Evolutionary conservation across 441 rosid species (phyloP).

Genomic region (Jatropha multifida): DNA sequence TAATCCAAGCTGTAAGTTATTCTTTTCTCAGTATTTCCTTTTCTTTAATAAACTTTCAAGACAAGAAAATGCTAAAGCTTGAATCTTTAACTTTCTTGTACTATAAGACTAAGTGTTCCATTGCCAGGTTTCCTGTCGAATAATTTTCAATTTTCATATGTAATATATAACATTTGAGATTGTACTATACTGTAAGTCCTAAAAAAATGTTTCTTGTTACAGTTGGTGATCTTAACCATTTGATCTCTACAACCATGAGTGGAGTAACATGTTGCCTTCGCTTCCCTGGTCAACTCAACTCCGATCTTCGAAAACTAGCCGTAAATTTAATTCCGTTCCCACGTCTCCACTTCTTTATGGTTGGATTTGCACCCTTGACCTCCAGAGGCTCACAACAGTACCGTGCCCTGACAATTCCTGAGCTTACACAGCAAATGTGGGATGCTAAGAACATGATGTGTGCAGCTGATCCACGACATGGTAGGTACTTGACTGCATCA

Average conservation of each 20-base stretch:
- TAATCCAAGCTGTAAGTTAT: slow-evolving; percentile 49
- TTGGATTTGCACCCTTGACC: slow-evolving; percentile 52
- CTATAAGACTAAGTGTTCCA: too few species aligned
- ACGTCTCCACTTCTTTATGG: slow-evolving; percentile 57
- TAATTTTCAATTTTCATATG: neutral
- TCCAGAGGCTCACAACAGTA: slow-evolving; percentile 49
- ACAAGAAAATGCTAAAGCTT: neutral
- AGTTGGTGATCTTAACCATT: slow-evolving; percentile 56
- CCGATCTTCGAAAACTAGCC: slow-evolving; percentile 50
- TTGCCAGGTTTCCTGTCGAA: neutral
- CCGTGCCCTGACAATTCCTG: slow-evolving; percentile 51
- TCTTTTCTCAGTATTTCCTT: neutral
- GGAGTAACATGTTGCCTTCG: slow-evolving; percentile 59
- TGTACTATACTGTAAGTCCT: too few species aligned
- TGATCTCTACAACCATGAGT: slow-evolving; percentile 55
- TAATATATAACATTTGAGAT: neutral
- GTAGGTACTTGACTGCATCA: slow-evolving; percentile 45
- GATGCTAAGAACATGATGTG: slow-evolving; percentile 53
- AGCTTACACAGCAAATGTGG: slow-evolving; percentile 58
- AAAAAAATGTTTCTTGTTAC: neutral
- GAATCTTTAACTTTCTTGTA: neutral
- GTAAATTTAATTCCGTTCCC: slow-evolving; percentile 55
- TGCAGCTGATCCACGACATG: slow-evolving; percentile 48
- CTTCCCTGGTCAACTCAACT: slow-evolving; percentile 55
- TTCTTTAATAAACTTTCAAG: too few species aligned